phyloP scores from a whole-genome alignment of 257 asterid species.

The Lycium barbarum region DNA sequence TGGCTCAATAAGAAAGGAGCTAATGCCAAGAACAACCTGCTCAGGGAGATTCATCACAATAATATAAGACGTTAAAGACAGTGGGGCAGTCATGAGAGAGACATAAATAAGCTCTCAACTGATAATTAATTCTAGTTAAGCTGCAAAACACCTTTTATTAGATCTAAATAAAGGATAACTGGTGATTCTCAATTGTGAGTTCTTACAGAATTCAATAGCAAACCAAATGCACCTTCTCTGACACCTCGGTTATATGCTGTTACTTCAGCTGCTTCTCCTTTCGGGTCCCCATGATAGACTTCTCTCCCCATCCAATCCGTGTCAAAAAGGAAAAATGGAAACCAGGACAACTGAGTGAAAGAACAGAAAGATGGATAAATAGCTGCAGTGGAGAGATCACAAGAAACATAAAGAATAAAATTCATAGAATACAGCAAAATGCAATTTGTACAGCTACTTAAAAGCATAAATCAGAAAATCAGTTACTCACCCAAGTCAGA shows the following conservation, averaged over 20 bases:
- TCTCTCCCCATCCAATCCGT: slow-evolving; percentile 99
- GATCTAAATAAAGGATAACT: slow-evolving; percentile 34
- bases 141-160: slow-evolving; percentile 25
- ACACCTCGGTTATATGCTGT: slow-evolving; percentile 93
- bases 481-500: slow-evolving; percentile 84
- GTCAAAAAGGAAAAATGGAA: slow-evolving; percentile 97
- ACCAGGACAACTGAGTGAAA: slow-evolving; percentile 86
- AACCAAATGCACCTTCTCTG: slow-evolving; percentile 99
- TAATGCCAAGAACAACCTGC: slow-evolving; percentile 93
- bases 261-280: slow-evolving; percentile 72
- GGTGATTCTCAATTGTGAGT: slow-evolving; percentile 61
- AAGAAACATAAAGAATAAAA: not conserved
- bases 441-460: not conserved
- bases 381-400: not conserved
- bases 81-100: not conserved
- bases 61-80: not conserved
- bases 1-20: slow-evolving; percentile 88
- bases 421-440: not conserved
- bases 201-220: slow-evolving; percentile 99
- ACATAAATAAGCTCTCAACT: not conserved
- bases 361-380: slow-evolving; percentile 7
- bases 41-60: not conserved
- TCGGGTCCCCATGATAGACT: slow-evolving; percentile 96
- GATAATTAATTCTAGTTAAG: slow-evolving; percentile 29
- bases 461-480: slow-evolving; percentile 18